Percentiles rank a stretch among this genome's conserved stretches.
phyloP scores from a whole-genome alignment of 2,329 filamentous ascomycete species.

The Botrytis fragariae region DNA sequence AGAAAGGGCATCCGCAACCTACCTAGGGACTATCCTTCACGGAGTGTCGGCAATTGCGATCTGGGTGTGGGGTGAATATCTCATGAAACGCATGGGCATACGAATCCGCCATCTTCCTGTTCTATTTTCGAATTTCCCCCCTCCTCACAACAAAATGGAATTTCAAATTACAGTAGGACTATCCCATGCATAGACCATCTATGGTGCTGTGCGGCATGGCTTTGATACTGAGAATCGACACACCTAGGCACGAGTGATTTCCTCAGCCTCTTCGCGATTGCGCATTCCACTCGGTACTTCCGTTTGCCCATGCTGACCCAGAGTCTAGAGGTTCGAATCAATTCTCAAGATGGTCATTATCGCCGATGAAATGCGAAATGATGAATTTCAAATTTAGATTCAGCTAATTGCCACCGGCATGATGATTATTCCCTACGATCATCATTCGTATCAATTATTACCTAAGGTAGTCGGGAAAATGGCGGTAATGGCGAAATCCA shows the following conservation, averaged over 20 bases:
- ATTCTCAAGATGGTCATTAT: not conserved
- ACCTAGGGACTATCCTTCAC: not conserved
- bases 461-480: not conserved
- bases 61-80: slow-evolving; percentile 5
- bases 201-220: slow-evolving; percentile 29
- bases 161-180: slow-evolving; percentile 15
- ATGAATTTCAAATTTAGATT: slow-evolving; percentile 3
- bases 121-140: slow-evolving; percentile 16
- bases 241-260: not conserved
- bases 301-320: not conserved
- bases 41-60: not conserved
- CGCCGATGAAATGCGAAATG: not conserved
- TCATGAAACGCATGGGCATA: slow-evolving; percentile 14
- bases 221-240: not conserved
- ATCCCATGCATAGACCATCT: slow-evolving; percentile 28
- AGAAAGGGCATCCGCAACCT: not conserved
- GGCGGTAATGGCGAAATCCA: not conserved
- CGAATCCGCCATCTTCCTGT: not conserved
- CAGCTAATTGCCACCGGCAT: slow-evolving; percentile 8
- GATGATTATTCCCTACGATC: not conserved
- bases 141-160: slow-evolving; percentile 20
- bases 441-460: not conserved
- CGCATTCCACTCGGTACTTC: slow-evolving; percentile 5
- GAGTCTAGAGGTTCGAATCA: not conserved
- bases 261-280: slow-evolving; percentile 26